These are phyloP conservation scores for Cryptosporidium sp. DNA, from an alignment of 169 alveolate species.

Conservation along the genomic window DNA sequence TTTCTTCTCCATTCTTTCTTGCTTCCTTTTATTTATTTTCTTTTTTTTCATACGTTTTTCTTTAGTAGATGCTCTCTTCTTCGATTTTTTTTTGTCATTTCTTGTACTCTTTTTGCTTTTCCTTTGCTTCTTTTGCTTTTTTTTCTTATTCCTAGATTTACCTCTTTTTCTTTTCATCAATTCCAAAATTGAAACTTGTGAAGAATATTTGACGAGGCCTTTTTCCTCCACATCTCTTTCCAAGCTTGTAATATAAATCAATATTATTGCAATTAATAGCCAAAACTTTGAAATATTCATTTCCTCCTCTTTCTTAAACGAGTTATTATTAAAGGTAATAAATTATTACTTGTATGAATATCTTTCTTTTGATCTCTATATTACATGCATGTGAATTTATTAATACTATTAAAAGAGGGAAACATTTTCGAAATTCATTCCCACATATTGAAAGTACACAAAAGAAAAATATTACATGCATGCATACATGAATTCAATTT, in stretches of 20 bases:
- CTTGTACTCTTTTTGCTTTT: constrained; percentile 9
- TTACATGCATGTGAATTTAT: not conserved
- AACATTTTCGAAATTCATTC: not conserved
- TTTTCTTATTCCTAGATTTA: not conserved
- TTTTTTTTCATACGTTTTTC: constrained; percentile 1
- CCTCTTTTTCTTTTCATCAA: constrained; percentile 14
- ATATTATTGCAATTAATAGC: not conserved
- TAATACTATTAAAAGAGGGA: not conserved
- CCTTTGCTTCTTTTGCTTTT: constrained; percentile 7
- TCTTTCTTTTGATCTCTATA: not conserved
- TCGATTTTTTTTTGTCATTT: not conserved
- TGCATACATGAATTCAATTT: not conserved
- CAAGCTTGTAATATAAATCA: not conserved
- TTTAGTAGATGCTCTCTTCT: not conserved
- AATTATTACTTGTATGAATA: not conserved
- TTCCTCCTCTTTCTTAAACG: not conserved
- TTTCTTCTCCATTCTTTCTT: constrained; percentile 2
- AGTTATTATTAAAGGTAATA: not conserved
- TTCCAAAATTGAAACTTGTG: constrained; percentile 21
- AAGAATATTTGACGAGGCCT: constrained; percentile 1
- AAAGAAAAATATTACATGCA: not conserved
- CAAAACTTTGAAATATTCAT: constrained; percentile 21
- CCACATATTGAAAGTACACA: not conserved
- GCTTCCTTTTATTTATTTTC: not conserved
- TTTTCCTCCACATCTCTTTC: constrained; percentile 15